Evolutionary conservation across 495 filamentous ascomycete genomes (phyloP).

Genomic region (Aspergillus avenaceus): DNA sequence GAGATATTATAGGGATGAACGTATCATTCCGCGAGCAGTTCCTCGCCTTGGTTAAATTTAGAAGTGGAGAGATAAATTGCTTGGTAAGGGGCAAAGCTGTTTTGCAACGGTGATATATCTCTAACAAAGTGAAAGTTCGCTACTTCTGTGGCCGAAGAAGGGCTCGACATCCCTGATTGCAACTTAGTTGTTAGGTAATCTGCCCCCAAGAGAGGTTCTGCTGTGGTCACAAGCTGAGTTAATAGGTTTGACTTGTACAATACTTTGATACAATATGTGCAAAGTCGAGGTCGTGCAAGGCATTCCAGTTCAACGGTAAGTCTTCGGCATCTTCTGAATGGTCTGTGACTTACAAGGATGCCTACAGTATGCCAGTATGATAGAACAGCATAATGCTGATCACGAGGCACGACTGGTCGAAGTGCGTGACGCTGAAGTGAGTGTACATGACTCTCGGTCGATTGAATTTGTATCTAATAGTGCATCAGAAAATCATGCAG

Average conservation of each 20-base stretch:
- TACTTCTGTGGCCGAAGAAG: constrained; percentile 92
- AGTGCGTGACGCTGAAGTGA: constrained; percentile 50
- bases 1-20: constrained; percentile 49
- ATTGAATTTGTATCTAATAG: constrained; percentile 25
- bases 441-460: constrained; percentile 7
- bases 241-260: constrained; percentile 80
- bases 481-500: constrained; percentile 50
- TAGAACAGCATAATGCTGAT: constrained; percentile 59
- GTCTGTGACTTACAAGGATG: not conserved
- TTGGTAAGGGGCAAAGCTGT: constrained; percentile 37
- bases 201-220: not conserved
- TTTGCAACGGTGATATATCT: not conserved
- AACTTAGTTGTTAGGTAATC: constrained; percentile 71
- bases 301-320: constrained; percentile 59
- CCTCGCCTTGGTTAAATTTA: constrained; percentile 69
- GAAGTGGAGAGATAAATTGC: constrained; percentile 79
- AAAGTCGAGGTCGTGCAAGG: constrained; percentile 87
- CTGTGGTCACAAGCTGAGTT: not conserved
- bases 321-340: not conserved
- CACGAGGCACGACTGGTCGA: constrained; percentile 56
- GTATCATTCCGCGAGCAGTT: constrained; percentile 73
- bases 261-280: constrained; percentile 93
- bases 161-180: constrained; percentile 93
- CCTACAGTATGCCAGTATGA: constrained; percentile 70
- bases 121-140: constrained; percentile 52